Evolutionary conservation across 192 early-diverging fungal species (phyloP).

Genomic region (Dissophora ornata): DNA sequence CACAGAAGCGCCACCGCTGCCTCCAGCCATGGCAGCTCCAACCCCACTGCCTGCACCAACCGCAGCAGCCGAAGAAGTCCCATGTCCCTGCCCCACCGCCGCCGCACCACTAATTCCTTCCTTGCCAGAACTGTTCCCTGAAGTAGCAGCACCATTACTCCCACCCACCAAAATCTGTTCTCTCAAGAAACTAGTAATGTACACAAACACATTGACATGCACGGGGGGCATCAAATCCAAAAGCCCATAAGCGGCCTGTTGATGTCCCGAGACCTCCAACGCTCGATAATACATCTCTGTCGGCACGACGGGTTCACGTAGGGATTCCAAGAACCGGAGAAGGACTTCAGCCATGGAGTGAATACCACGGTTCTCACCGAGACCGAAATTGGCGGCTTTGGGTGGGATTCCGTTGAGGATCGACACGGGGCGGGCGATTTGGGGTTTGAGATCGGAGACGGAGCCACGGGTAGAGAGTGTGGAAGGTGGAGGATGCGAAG

Average conservation of each 20-base stretch:
- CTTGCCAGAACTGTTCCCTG: background rate
- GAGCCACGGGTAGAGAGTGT: slow-evolving; percentile 37
- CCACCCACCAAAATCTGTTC: slow-evolving; percentile 65
- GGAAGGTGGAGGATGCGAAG: slow-evolving; percentile 16
- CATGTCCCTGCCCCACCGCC: background rate
- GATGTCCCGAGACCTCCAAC: slow-evolving; percentile 65
- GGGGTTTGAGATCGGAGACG: slow-evolving; percentile 48
- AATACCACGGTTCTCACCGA: slow-evolving; percentile 63
- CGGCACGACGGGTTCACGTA: slow-evolving; percentile 82
- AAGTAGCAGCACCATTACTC: background rate
- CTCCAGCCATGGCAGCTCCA: background rate
- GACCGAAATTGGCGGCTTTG: slow-evolving; percentile 57
- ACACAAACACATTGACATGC: slow-evolving; percentile 83
- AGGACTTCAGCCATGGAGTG: slow-evolving; percentile 80
- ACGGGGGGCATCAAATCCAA: slow-evolving; percentile 63
- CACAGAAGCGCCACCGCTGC: no score
- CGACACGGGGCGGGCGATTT: slow-evolving; percentile 57
- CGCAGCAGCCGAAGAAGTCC: background rate
- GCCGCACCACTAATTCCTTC: background rate
- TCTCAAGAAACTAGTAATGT: slow-evolving; percentile 81
- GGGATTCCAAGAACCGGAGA: slow-evolving; percentile 73
- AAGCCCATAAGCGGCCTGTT: slow-evolving; percentile 50
- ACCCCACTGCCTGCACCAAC: no score
- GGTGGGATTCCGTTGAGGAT: slow-evolving; percentile 57
- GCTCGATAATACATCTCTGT: slow-evolving; percentile 68